Conservation (phyloP, 257 asterid genomes). For the Nicotiana benthamiana region DNA sequence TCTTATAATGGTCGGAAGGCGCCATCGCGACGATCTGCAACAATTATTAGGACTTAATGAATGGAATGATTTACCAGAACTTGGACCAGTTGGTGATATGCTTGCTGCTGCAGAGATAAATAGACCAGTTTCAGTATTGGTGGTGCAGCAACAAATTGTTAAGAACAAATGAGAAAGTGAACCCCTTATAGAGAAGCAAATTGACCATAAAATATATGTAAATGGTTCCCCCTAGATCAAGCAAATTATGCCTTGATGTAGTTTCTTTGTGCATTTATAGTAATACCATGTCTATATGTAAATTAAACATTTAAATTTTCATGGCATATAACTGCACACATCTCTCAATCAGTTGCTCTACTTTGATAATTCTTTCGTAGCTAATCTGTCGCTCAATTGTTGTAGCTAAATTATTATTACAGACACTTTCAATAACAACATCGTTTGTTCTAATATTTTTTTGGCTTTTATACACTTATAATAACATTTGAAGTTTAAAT, state of each 20-base stretch:
- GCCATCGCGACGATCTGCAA: conserved; percentile 62
- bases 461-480: too few relatives aligned
- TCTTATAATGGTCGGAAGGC: conserved; percentile 66
- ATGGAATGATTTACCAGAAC: conserved; percentile 79
- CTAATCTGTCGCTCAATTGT: too few relatives aligned
- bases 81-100: conserved; percentile 86
- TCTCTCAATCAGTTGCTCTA: neutral
- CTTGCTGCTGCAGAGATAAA: conserved; percentile 57
- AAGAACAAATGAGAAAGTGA: conserved; percentile 6
- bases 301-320: neutral
- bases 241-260: neutral
- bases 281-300: neutral
- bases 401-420: too few relatives aligned
- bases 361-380: neutral
- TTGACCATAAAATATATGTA: neutral
- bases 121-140: conserved; percentile 55
- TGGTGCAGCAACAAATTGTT: conserved; percentile 62
- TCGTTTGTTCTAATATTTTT: too few relatives aligned
- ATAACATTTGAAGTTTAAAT: too few relatives aligned
- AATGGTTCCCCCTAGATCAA: neutral
- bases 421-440: too few relatives aligned
- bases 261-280: neutral
- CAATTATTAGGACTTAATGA: conserved; percentile 62
- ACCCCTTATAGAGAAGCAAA: neutral
- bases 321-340: neutral